Percentiles rank a stretch among this genome's conserved stretches.
Conservation (phyloP, 805 yeast genomes). For the Candida fluviatilis region DNA sequence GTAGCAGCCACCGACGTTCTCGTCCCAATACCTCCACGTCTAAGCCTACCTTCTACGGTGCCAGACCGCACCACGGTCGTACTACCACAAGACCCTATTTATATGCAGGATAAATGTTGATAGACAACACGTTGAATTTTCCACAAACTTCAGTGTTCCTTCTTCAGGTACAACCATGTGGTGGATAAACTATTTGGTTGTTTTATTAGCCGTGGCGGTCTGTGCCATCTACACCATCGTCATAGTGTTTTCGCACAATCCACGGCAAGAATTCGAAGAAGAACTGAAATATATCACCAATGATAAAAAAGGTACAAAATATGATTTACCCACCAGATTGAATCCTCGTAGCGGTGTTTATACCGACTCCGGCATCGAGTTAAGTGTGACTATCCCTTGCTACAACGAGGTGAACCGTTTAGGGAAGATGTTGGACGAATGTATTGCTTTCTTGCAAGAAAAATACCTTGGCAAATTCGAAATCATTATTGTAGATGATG, state of each 20-base stretch:
- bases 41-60: too few relatives aligned
- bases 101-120: too few relatives aligned
- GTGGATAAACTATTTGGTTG: slow-evolving; percentile 2
- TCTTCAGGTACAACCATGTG: neutral
- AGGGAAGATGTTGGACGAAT: slow-evolving; percentile 65
- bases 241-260: slow-evolving; percentile 55
- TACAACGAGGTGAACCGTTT: slow-evolving; percentile 80
- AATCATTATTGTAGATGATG: slow-evolving; percentile 86
- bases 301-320: slow-evolving; percentile 25
- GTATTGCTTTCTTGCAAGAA: slow-evolving; percentile 48
- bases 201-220: neutral
- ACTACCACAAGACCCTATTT: too few relatives aligned
- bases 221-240: slow-evolving; percentile 35
- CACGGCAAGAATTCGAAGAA: slow-evolving; percentile 49
- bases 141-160: neutral
- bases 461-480: slow-evolving; percentile 51
- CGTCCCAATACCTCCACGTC: too few relatives aligned
- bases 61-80: too few relatives aligned
- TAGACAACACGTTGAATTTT: neutral
- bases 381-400: slow-evolving; percentile 90
- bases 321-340: slow-evolving; percentile 32
- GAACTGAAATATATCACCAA: slow-evolving; percentile 55
- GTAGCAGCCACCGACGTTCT: too few relatives aligned
- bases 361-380: slow-evolving; percentile 37
- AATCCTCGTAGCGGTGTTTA: slow-evolving; percentile 4